Evolutionary conservation across 2,329 filamentous ascomycete species (phyloP), one percentile per base, ranked within the genome.

Genomic region (Cladorrhinum sp.): DNA sequence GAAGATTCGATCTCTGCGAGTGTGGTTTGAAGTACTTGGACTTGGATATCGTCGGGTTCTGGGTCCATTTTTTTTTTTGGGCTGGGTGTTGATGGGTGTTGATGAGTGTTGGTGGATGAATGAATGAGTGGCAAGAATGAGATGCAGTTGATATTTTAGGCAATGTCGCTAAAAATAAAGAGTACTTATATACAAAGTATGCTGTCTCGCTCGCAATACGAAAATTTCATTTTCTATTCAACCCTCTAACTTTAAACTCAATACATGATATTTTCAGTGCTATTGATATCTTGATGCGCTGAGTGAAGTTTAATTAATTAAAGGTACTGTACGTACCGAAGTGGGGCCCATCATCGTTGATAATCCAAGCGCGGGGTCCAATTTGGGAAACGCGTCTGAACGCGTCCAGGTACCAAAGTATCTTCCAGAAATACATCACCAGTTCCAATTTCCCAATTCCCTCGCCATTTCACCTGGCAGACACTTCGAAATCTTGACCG

Each of bases 1-100:
- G 59, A 60, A 46, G 63, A 63, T 50, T 74, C 70, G 50, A 79
- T 72, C 64, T 81, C 77, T 61, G 73, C 68, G 16, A 82, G 75
- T 0, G 80, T 82, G 51, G 70, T 75, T 50, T 78, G 76, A 26
- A 82, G 71, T 9, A 82, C 69, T 68, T 71, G 72, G 30, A 75
- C 72, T 64, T 76, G 74, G 30, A 81, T 68, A 54, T 81, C 74
- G 53, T 69, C 63, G n/a, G 57, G 39, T 21, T 49, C 24, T 24
- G 39, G 33, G 20, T 23, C 9, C 49, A 36, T 39, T 2, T 9
- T 21, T 26, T 30, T 21, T 21, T 4, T 46, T 28, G n/a, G n/a
- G n/a, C n/a, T n/a, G n/a, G n/a, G n/a, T n/a, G n/a, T n/a, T 12
- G 33, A 36, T 10, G 33, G 33, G 12, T 36, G 9, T 10, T 24